Base-by-base conservation (phyloP, 345 rosid species). In the Salix viminalis region DNA sequence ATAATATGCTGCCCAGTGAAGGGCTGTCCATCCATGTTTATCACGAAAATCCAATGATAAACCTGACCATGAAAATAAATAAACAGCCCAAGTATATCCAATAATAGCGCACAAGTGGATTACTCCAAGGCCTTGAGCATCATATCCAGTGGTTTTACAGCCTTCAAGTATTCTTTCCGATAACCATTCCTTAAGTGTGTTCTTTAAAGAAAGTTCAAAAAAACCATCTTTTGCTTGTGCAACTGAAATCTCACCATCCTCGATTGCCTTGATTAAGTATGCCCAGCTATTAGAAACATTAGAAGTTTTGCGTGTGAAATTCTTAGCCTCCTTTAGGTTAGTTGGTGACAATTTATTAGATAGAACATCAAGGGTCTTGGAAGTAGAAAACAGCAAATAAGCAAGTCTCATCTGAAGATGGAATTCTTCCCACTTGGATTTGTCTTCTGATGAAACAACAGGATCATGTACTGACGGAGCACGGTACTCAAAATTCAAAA, bases 1-100 rank as follows among this genome's bases (percentile, higher is more conserved):
- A 71, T 74, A 79, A 83, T 82, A 85, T 73, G 99, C 98, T 75
- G 99, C 99, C 99, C 99, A 96, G 73, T 96, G 99, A 83, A 96
- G 97, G 79, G 99, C 97, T 50, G 99, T 96, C 98, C 98, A 96
- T 54, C 99, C 99, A 77, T 69, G 83, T 76, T 90, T 96, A 83
- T 96, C 99, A 77, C 98, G 94, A 72, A 85, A 88, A 84, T 93
- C 89, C 69, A 96, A 72, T 7, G 99, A 91, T 44, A 93, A 77
- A 67, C 93, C 92, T 48, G 99, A 87, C 86, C 84, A 88, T n/a
- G 90, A 87, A 82, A 85, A 93, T 52, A 93, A 79, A 84, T 80
- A 80, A 80, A 90, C 52, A 46, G 99, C 91, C 99, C 99, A 96
- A 28, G 88, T 82, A 85, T 96, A 96, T 64, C 92, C 98, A 76